Evolutionary conservation across 208 protist genomes (phyloP).

Genomic region (Wallacemonas sp.): DNA sequence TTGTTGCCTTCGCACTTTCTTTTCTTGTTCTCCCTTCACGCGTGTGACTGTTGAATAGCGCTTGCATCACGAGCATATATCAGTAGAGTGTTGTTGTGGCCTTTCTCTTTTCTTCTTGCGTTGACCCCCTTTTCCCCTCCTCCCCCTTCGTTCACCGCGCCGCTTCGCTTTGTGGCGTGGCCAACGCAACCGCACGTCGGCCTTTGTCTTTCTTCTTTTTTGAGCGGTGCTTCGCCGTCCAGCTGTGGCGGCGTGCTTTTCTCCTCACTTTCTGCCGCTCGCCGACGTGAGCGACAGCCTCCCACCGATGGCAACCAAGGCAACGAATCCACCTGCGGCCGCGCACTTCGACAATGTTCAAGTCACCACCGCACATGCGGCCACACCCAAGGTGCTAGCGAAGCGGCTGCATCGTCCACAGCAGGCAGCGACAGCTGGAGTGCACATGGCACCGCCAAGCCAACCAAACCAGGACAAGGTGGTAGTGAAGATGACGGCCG

Average conservation of each 20-base stretch:
- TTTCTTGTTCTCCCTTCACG: not conserved
- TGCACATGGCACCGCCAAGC: not conserved
- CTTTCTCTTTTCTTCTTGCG: not conserved
- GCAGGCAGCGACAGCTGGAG: not conserved
- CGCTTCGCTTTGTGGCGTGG: no score
- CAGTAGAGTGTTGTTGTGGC: not conserved
- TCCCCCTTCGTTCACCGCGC: not conserved
- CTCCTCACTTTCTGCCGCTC: not conserved
- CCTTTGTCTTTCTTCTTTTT: constrained; percentile 5
- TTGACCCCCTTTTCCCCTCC: not conserved
- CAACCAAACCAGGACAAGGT: no score
- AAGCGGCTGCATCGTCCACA: not conserved
- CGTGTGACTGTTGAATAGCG: not conserved
- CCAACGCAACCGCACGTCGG: not conserved
- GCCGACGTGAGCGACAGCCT: not conserved
- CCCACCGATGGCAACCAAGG: no score
- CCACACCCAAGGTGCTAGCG: not conserved
- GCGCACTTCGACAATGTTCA: no score
- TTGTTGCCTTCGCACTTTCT: constrained; percentile 1
- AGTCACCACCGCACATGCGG: no score
- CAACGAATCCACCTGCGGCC: no score
- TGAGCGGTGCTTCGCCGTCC: no score
- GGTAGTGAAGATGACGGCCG: no score
- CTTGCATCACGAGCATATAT: no score
- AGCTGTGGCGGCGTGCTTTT: constrained; percentile 3